phyloP scores from a whole-genome alignment of 2,329 filamentous ascomycete genomes.

The Aspergillus udagawae region DNA sequence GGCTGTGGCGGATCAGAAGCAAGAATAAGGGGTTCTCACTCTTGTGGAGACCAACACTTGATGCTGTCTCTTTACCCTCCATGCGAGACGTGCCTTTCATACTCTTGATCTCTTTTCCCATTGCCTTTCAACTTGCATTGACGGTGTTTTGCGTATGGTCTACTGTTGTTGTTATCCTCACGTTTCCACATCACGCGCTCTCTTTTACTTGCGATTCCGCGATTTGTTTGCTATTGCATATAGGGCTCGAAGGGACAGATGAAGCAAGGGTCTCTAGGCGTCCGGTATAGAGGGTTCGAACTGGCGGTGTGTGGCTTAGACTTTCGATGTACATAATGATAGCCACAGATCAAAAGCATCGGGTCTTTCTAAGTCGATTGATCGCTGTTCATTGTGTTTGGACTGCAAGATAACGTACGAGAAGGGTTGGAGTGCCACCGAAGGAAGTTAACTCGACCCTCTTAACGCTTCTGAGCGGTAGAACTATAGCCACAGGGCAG shows the following conservation, averaged over 20 bases:
- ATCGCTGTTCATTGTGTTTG: neutral
- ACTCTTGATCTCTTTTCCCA: neutral
- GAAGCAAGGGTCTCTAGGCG: constrained; percentile 13
- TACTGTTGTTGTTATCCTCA: neutral
- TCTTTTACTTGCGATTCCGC: neutral
- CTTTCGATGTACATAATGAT: constrained; percentile 21
- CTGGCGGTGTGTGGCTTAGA: constrained; percentile 10
- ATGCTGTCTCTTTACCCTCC: neutral
- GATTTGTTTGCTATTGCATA: constrained; percentile 11
- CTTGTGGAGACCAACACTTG: neutral
- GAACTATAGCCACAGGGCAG: neutral
- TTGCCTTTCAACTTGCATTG: constrained; percentile 1
- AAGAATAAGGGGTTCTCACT: neutral
- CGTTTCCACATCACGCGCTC: constrained; percentile 10
- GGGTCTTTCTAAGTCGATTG: neutral
- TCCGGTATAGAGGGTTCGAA: constrained; percentile 15
- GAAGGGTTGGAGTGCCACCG: neutral
- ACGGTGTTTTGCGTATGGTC: neutral
- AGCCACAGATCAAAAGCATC: constrained; percentile 6
- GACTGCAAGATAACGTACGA: neutral
- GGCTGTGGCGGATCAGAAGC: constrained; percentile 28
- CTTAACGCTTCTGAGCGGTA: neutral
- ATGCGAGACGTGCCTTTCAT: neutral
- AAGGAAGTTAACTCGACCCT: neutral
- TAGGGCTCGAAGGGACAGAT: neutral